Percentiles rank a stretch among this genome's conserved stretches.
Conservation (phyloP, 805 yeast species). For the Kluyveromyces aestuarii region DNA sequence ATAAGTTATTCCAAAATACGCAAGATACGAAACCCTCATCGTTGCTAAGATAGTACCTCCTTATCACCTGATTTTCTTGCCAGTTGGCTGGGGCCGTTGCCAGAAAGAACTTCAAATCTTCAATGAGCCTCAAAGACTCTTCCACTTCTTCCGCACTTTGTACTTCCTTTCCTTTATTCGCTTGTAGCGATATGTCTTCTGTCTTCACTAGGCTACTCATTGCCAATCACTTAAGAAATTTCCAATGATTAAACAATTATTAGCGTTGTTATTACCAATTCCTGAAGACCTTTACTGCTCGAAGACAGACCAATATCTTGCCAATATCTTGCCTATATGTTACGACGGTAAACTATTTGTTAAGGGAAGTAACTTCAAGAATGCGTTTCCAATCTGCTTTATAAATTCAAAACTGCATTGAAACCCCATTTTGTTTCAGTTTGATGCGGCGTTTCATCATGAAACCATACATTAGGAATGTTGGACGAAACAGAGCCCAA, state of each 20-base stretch:
- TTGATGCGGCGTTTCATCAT: background rate
- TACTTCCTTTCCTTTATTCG: background rate
- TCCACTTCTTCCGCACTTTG: conserved; percentile 25
- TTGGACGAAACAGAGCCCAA: background rate
- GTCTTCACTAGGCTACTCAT: conserved; percentile 2
- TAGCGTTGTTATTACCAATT: background rate
- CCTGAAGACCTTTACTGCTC: background rate
- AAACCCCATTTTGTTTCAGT: conserved; percentile 2
- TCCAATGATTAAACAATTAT: no score
- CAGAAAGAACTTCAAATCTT: conserved; percentile 74
- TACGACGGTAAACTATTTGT: background rate
- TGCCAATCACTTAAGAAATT: background rate
- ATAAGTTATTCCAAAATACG: conserved; percentile 83
- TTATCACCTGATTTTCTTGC: conserved; percentile 79
- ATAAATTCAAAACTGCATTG: conserved; percentile 3
- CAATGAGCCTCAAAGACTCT: conserved; percentile 54
- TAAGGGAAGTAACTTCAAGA: background rate
- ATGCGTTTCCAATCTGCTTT: conserved; percentile 1
- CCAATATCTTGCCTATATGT: background rate
- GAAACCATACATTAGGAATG: background rate
- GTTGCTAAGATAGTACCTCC: conserved; percentile 75
- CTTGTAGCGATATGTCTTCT: conserved; percentile 3
- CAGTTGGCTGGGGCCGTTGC: conserved; percentile 94
- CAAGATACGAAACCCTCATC: conserved; percentile 92
- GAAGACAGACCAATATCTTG: background rate